phyloP scores from a whole-genome alignment of 331 rosid genomes.

The Quercus phellos region DNA sequence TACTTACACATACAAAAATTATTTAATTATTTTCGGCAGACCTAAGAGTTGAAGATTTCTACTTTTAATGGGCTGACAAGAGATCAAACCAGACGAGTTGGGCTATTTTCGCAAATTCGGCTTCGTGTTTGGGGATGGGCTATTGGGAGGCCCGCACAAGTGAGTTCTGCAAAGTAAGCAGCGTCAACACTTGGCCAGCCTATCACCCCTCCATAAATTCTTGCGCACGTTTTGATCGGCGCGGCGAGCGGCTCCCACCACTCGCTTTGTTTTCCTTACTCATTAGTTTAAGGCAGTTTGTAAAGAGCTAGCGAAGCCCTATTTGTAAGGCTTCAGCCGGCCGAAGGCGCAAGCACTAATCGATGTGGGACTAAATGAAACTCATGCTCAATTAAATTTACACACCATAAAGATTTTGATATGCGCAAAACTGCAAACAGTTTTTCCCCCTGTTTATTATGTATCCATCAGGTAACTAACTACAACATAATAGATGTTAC shows the following conservation, averaged over 20 bases:
- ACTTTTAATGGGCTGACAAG: accelerated
- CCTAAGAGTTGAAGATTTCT: accelerated
- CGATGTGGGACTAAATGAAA: conserved; percentile 54
- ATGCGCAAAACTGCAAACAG: background rate
- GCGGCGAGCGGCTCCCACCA: conserved; percentile 79
- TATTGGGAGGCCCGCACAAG: conserved; percentile 71
- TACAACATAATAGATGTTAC: too few species aligned
- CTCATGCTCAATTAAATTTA: background rate
- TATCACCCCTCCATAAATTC: conserved; percentile 81
- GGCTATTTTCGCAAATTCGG: accelerated
- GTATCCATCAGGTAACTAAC: too few species aligned
- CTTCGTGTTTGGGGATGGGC: background rate
- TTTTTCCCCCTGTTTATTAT: too few species aligned
- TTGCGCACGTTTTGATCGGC: conserved; percentile 33
- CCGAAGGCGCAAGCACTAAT: accelerated
- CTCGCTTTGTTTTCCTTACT: conserved; percentile 97
- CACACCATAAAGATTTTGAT: background rate
- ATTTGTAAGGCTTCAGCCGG: background rate
- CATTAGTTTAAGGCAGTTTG: conserved; percentile 74
- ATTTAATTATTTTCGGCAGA: too few species aligned
- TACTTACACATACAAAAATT: too few species aligned
- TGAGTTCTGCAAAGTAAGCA: conserved; percentile 98
- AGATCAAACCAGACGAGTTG: accelerated
- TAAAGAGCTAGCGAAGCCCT: accelerated
- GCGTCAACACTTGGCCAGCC: conserved; percentile 88